Percentiles rank a stretch among this genome's conserved stretches.
Evolutionary conservation across 805 yeast species (phyloP).

Genomic region (Tetrapisispora phaffii): DNA sequence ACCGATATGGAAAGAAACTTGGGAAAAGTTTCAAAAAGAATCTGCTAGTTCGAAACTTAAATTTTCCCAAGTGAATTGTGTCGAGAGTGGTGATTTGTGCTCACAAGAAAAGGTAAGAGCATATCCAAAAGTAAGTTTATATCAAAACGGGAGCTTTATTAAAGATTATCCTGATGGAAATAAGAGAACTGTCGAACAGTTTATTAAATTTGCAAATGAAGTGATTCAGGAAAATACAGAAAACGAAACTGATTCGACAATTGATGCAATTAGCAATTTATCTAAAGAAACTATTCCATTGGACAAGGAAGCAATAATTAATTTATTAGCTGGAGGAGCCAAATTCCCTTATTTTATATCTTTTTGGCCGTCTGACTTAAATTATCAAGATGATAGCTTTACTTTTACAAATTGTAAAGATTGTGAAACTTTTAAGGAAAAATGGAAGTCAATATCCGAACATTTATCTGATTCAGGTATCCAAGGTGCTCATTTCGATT

Average conservation of each 20-base stretch:
- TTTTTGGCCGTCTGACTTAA: slow-evolving; percentile 51
- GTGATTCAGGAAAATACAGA: slow-evolving; percentile 37
- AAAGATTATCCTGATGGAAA: slow-evolving; percentile 40
- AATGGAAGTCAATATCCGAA: slow-evolving; percentile 52
- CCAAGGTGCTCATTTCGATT: slow-evolving; percentile 49
- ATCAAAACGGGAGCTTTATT: slow-evolving; percentile 45
- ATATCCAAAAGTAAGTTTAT: slow-evolving; percentile 68
- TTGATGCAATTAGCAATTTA: slow-evolving; percentile 7
- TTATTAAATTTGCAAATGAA: slow-evolving; percentile 45
- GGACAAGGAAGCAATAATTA: slow-evolving; percentile 35
- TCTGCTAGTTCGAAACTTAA: slow-evolving; percentile 35
- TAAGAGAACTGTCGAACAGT: slow-evolving; percentile 38
- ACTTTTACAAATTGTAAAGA: slow-evolving; percentile 36
- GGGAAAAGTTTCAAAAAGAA: slow-evolving; percentile 38
- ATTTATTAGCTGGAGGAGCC: slow-evolving; percentile 42
- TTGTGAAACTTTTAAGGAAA: slow-evolving; percentile 41
- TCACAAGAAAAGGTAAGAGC: slow-evolving; percentile 46
- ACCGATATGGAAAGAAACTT: slow-evolving; percentile 74
- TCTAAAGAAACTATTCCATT: slow-evolving; percentile 27
- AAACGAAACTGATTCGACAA: slow-evolving; percentile 17
- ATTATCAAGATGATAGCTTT: slow-evolving; percentile 12
- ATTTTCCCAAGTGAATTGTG: slow-evolving; percentile 77
- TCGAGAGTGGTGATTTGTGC: slow-evolving; percentile 81
- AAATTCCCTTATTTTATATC: slow-evolving; percentile 47
- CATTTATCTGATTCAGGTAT: slow-evolving; percentile 32